Evolutionary conservation across 305 asterid species (phyloP).

Genomic region (Fraxinus greggii): DNA sequence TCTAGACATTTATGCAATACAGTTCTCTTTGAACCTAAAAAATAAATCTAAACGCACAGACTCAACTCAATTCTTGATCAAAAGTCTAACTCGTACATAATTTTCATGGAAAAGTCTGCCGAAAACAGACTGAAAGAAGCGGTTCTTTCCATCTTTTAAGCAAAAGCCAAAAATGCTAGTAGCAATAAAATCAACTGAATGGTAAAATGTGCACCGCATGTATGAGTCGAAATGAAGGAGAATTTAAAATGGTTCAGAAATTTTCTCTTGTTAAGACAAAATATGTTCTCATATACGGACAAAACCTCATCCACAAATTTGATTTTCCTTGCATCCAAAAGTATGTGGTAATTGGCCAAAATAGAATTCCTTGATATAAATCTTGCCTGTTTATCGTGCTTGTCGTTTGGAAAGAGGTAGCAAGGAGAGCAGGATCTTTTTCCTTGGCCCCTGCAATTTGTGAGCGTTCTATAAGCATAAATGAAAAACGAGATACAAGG

Average conservation of each 20-base stretch:
- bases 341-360: not conserved
- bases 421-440: conserved; percentile 65
- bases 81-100: not conserved
- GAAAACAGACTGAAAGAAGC: not conserved
- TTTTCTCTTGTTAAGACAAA: conserved; percentile 6
- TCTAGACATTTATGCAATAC: not conserved
- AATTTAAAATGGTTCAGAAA: not conserved
- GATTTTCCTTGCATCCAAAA: conserved; percentile 21
- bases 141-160: not conserved
- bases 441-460: conserved; percentile 77
- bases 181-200: not conserved
- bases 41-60: not conserved
- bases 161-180: not conserved
- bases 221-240: conserved; percentile 12
- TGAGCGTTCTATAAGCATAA: conserved; percentile 18
- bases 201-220: conserved; percentile 15
- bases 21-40: not conserved
- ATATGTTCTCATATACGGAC: conserved; percentile 10
- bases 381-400: conserved; percentile 33
- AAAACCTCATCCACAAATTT: conserved; percentile 16
- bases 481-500: not conserved
- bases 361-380: not conserved
- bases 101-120: not conserved
- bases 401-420: conserved; percentile 58
- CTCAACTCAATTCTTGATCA: not conserved